Percentiles rank a stretch among this genome's conserved stretches.
Conservation (phyloP, 139 green algal genomes). For the Dunaliella sp. region DNA sequence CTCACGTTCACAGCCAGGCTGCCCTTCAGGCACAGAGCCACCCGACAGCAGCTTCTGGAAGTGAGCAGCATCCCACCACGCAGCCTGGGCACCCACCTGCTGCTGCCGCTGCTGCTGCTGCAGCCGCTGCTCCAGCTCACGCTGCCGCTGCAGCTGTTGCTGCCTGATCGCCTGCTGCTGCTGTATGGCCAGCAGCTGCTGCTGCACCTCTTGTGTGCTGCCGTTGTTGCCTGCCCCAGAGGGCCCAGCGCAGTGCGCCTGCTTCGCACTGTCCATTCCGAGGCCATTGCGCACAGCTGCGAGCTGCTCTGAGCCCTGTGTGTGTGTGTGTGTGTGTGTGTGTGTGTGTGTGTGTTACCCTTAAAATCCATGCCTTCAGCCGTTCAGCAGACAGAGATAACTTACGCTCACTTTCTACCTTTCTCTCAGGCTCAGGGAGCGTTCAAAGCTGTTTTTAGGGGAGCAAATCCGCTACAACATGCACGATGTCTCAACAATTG, state of each 20-base stretch:
- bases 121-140: slow-evolving; percentile 1
- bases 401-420: too few relatives aligned
- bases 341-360: background rate
- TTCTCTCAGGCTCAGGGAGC: too few relatives aligned
- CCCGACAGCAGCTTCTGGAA: background rate
- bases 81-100: background rate
- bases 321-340: background rate
- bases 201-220: background rate
- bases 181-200: background rate
- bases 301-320: background rate
- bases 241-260: too few relatives aligned
- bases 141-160: background rate
- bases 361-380: too few relatives aligned
- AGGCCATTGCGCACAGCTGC: background rate
- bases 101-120: slow-evolving; percentile 11
- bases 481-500: background rate
- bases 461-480: too few relatives aligned
- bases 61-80: background rate
- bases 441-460: too few relatives aligned
- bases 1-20: background rate
- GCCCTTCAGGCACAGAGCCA: background rate
- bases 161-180: background rate
- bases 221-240: background rate
- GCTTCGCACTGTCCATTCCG: background rate
- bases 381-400: too few relatives aligned